Evolutionary conservation across 495 filamentous ascomycete species (phyloP).

Genomic region (Penicillium salamii): DNA sequence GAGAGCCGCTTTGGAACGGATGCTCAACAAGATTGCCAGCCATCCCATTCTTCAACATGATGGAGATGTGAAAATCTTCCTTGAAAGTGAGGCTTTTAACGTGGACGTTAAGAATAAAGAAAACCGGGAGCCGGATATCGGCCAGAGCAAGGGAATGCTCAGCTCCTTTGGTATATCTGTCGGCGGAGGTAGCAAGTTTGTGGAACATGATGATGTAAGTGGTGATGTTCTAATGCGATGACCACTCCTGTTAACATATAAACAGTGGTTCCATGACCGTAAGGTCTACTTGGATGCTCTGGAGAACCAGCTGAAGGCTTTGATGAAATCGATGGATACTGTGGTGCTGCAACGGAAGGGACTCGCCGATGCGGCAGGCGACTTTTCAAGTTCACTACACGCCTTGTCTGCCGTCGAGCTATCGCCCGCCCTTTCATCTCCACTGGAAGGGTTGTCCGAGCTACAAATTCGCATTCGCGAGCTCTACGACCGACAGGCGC

Average conservation of each 20-base stretch:
- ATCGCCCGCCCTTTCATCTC: conserved; percentile 80
- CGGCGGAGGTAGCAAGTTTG: conserved; percentile 77
- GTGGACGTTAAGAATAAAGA: conserved; percentile 98
- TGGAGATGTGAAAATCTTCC: conserved; percentile 88
- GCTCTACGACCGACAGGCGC: conserved; percentile 92
- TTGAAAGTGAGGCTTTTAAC: conserved; percentile 94
- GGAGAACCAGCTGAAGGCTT: conserved; percentile 89
- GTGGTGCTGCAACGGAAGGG: conserved; percentile 90
- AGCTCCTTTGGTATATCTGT: conserved; percentile 77
- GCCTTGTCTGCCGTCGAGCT: conserved; percentile 85
- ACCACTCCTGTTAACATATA: conserved; percentile 5
- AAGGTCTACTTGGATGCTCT: conserved; percentile 90
- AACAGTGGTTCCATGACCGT: conserved; percentile 95
- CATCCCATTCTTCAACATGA: conserved; percentile 94
- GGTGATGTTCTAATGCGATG: background rate
- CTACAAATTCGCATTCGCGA: conserved; percentile 91
- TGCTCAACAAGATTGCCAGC: conserved; percentile 91
- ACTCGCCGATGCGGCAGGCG: conserved; percentile 86
- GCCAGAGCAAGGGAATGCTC: conserved; percentile 90
- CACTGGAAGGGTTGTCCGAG: conserved; percentile 85
- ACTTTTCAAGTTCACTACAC: conserved; percentile 89
- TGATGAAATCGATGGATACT: conserved; percentile 88
- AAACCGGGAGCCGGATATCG: conserved; percentile 77
- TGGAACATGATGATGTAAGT: conserved; percentile 95
- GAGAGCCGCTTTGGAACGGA: conserved; percentile 85